Conservation (phyloP, 2,329 filamentous ascomycete genomes). For the Trichoderma sp. region DNA sequence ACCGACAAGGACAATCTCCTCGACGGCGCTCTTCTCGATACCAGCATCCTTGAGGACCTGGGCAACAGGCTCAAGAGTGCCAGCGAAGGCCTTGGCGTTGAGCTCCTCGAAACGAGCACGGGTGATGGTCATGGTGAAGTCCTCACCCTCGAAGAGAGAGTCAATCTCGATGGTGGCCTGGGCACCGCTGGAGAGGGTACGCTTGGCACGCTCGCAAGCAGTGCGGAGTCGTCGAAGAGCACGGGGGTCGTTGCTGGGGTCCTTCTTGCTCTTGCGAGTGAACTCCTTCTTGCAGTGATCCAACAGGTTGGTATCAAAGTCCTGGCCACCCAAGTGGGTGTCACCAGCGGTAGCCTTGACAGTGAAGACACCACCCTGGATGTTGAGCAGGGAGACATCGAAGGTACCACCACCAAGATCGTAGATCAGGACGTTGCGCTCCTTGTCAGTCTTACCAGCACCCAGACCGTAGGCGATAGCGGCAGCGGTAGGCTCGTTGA, state of each 20-base stretch:
- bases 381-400: conserved; percentile 98
- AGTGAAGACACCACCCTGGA: conserved; percentile 98
- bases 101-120: conserved; percentile 99
- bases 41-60: conserved; percentile 92
- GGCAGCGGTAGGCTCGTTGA: conserved; percentile 98
- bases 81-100: conserved; percentile 91
- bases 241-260: conserved; percentile 79
- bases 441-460: conserved; percentile 90
- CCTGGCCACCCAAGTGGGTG: conserved; percentile 91
- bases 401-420: conserved; percentile 99
- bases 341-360: conserved; percentile 98
- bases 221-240: conserved; percentile 94
- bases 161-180: conserved; percentile 98
- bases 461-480: conserved; percentile 98
- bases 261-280: conserved; percentile 69
- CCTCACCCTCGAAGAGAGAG: conserved; percentile 95
- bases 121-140: conserved; percentile 96
- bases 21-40: conserved; percentile 85
- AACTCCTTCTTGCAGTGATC: conserved; percentile 98
- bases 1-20: conserved; percentile 98
- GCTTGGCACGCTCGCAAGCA: conserved; percentile 99
- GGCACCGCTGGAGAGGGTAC: conserved; percentile 94
- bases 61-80: conserved; percentile 91
- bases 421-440: conserved; percentile 99
- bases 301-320: conserved; percentile 94